Evolutionary conservation across 306 rosid species (phyloP), one percentile per base, ranked within the genome.

Genomic region (Glycine tomentella): DNA sequence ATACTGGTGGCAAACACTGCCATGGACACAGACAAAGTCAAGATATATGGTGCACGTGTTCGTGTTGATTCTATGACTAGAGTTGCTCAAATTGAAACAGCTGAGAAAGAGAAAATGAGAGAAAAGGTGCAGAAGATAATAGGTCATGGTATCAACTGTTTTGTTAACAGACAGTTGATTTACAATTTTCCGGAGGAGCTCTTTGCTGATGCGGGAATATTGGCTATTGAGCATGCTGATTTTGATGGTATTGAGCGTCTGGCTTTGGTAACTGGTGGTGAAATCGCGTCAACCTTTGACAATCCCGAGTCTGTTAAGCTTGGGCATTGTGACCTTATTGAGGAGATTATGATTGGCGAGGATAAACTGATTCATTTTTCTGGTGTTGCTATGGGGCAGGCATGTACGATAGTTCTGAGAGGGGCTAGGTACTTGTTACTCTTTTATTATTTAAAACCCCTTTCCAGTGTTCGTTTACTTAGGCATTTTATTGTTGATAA

Each of bases 1-100:
- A 91, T 91, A 76, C 85, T 93, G 88, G 99, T 95, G 48, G 99
- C 99, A 61, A 95, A 95, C 83, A 95, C 99, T 20, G 99, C 99
- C 13, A 93, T 95, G 99, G 99, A 93, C 83, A 91, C 97, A 13
- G 99, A 93, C 86, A 95, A 95, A 79, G 99, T 95, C 52, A 95
- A 95, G 90, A 95, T 93, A 64, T 95, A 91, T 25, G 99, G 99
- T 36, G 98, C 99, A 36, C 93, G 97, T 58, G 99, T 95, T 67
- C 95, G 96, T 78, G 98, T 93, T 69, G 99, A 93, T 82, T 95
- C 97, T 12, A 95, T 95, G 99, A 49, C 97, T 10, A 93, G 64
- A 84, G 94, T 95, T 88, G 99, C 98, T 33, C 96, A 95, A 75
- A 95, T 95, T 81, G 99, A 95, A 85, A 89, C 88, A 50, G 98